Percentiles rank a stretch among this genome's conserved stretches.
Evolutionary conservation across 257 asterid genomes (phyloP).

Genomic region (Primulina huaijiensis): DNA sequence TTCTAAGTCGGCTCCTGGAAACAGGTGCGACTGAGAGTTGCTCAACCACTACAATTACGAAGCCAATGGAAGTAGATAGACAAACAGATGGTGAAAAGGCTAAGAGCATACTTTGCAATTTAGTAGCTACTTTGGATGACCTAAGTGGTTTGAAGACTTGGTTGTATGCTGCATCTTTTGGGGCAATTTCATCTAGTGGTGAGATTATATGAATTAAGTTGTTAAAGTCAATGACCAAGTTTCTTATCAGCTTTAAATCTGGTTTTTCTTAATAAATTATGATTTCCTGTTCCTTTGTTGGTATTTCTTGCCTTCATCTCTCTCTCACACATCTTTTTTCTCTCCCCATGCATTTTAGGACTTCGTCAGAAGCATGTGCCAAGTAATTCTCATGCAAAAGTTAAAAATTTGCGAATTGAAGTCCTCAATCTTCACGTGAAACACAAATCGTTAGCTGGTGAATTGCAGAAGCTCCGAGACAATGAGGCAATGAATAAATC

Average conservation of each 20-base stretch:
- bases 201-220: constrained; percentile 25
- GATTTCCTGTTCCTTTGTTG: neutral
- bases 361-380: constrained; percentile 47
- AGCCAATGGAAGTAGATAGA: constrained; percentile 38
- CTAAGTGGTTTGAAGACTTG: constrained; percentile 51
- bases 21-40: constrained; percentile 77
- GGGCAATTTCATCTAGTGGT: constrained; percentile 58
- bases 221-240: neutral
- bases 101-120: constrained; percentile 39
- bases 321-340: constrained; percentile 19
- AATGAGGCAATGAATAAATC: constrained; percentile 76
- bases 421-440: constrained; percentile 63
- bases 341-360: constrained; percentile 43
- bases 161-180: constrained; percentile 43
- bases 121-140: constrained; percentile 47
- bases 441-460: constrained; percentile 73
- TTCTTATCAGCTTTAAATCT: constrained; percentile 13
- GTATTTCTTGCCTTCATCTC: neutral
- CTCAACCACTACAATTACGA: constrained; percentile 38
- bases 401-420: constrained; percentile 52
- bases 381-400: constrained; percentile 50
- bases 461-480: constrained; percentile 70
- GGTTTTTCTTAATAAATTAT: neutral
- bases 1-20: constrained; percentile 64
- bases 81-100: constrained; percentile 41